phyloP scores from a whole-genome alignment of 2,329 filamentous ascomycete genomes.

The Exophiala spinifera region DNA sequence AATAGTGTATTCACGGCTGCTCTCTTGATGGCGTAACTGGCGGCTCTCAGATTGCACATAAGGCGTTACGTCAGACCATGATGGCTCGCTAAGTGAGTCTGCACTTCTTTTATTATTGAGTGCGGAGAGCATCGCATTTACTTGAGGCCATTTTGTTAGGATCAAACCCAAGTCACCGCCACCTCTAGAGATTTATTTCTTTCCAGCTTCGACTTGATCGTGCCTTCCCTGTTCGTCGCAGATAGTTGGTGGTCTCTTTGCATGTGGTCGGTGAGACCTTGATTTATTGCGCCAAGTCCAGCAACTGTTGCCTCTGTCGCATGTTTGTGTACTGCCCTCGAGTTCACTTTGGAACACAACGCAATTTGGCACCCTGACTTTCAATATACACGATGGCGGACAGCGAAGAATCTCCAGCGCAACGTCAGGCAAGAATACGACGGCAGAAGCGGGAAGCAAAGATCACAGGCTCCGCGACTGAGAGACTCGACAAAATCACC shows the following conservation, averaged over 20 bases:
- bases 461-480: slow-evolving; percentile 56
- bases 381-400: slow-evolving; percentile 10
- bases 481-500: slow-evolving; percentile 61
- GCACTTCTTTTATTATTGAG: too few species aligned
- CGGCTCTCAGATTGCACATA: neutral
- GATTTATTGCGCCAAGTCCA: too few species aligned
- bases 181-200: too few species aligned
- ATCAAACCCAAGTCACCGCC: neutral
- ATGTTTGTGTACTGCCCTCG: too few species aligned
- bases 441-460: slow-evolving; percentile 64
- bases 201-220: too few species aligned
- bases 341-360: neutral
- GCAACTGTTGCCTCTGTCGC: too few species aligned
- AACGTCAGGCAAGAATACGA: slow-evolving; percentile 56
- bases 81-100: too few species aligned
- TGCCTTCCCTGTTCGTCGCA: too few species aligned
- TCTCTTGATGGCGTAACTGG: neutral
- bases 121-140: neutral
- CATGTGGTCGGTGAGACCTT: too few species aligned
- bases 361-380: neutral
- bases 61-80: neutral
- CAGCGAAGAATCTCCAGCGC: slow-evolving; percentile 45
- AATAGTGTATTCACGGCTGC: neutral
- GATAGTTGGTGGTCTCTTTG: too few species aligned
- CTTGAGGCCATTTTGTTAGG: neutral